A percentile compares a stretch with the other conserved stretches of the same genome.
These are phyloP conservation scores for Aegle marmelos DNA, from an alignment of 345 rosid species.

Conservation along the genomic window DNA sequence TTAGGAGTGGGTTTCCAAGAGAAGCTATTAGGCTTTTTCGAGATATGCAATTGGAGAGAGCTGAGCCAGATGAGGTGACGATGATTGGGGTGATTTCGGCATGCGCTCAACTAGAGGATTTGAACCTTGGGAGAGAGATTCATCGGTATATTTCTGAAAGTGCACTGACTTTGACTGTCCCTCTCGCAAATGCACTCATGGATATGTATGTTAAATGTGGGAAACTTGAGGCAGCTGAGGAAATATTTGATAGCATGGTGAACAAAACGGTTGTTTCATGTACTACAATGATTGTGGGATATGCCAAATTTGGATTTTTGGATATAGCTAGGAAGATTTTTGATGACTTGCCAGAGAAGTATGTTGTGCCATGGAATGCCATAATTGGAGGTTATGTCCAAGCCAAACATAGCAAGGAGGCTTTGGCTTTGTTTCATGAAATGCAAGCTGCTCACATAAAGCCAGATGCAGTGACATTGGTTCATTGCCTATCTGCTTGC, in stretches of 20 bases:
- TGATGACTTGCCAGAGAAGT: slow-evolving; percentile 62
- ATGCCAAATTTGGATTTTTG: slow-evolving; percentile 59
- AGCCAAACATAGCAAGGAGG: slow-evolving; percentile 63
- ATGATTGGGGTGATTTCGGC: slow-evolving; percentile 75
- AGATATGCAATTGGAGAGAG: slow-evolving; percentile 50
- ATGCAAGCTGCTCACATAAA: slow-evolving; percentile 60
- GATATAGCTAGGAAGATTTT: slow-evolving; percentile 58
- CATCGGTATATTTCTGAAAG: slow-evolving; percentile 42
- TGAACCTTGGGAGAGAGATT: slow-evolving; percentile 59
- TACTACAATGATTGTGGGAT: slow-evolving; percentile 76
- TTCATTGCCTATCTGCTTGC: slow-evolving; percentile 84
- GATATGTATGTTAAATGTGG: slow-evolving; percentile 89
- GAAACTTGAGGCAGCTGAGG: slow-evolving; percentile 46
- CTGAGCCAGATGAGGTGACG: slow-evolving; percentile 66
- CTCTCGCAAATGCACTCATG: slow-evolving; percentile 72
- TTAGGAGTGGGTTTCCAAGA: slow-evolving; percentile 42
- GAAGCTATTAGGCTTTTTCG: slow-evolving; percentile 48
- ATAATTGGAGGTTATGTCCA: slow-evolving; percentile 74
- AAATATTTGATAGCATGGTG: slow-evolving; percentile 51
- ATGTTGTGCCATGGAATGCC: slow-evolving; percentile 81
- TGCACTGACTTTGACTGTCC: slow-evolving; percentile 47
- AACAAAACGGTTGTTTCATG: slow-evolving; percentile 61
- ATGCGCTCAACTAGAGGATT: slow-evolving; percentile 49
- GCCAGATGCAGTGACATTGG: slow-evolving; percentile 76
- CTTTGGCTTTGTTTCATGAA: slow-evolving; percentile 63